Conservation (phyloP, 1,284 basidiomycete genomes). For the Lentinula novae-zelandiae region DNA sequence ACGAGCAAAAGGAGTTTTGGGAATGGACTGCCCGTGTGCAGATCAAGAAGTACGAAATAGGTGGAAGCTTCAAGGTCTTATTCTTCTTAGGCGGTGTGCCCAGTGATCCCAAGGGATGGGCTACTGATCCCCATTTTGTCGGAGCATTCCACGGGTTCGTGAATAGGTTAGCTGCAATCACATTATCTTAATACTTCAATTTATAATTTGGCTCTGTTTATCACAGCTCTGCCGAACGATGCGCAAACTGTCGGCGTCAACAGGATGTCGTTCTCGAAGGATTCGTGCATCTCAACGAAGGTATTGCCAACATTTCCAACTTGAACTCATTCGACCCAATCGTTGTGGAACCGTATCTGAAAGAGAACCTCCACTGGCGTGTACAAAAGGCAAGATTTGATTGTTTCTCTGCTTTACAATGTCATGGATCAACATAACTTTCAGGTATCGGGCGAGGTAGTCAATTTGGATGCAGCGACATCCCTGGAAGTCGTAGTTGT, state of each 20-base stretch:
- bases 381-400: slow-evolving; percentile 27
- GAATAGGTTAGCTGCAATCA: slow-evolving; percentile 20
- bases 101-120: slow-evolving; percentile 31
- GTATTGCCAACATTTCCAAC: slow-evolving; percentile 25
- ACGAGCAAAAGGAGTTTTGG: slow-evolving; percentile 11
- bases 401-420: not conserved
- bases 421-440: not conserved
- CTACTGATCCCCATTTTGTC: slow-evolving; percentile 28
- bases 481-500: slow-evolving; percentile 12
- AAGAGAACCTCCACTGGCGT: slow-evolving; percentile 34
- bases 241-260: slow-evolving; percentile 34
- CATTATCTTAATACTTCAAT: not conserved
- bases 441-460: slow-evolving; percentile 8
- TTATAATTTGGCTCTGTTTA: too few relatives aligned
- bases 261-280: slow-evolving; percentile 42
- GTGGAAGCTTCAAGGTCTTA: slow-evolving; percentile 35
- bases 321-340: slow-evolving; percentile 29
- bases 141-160: slow-evolving; percentile 39
- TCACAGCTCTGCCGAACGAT: slow-evolving; percentile 26
- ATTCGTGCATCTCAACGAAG: slow-evolving; percentile 46
- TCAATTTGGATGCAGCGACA: not conserved
- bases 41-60: slow-evolving; percentile 39
- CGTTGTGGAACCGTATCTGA: slow-evolving; percentile 36
- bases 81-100: slow-evolving; percentile 40
- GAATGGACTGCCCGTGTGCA: slow-evolving; percentile 42